These are phyloP conservation scores for Dovyalis caffra DNA, from an alignment of 345 rosid species.

Conservation along the genomic window DNA sequence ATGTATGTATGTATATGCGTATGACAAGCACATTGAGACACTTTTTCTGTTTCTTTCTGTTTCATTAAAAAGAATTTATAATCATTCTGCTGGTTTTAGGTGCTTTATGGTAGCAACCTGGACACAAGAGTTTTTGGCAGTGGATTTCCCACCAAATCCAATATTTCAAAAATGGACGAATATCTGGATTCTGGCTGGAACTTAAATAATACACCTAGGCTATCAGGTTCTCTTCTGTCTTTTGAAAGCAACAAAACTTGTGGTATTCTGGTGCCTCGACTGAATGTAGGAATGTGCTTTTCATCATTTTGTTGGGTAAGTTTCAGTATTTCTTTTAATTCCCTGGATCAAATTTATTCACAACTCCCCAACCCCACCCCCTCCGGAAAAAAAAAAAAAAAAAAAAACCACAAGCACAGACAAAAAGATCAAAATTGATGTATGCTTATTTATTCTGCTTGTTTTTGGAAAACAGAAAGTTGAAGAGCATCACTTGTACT, in stretches of 20 bases:
- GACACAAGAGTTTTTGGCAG: slow-evolving; percentile 53
- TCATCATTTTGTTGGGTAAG: slow-evolving; percentile 70
- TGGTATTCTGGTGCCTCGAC: slow-evolving; percentile 44
- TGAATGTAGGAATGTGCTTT: slow-evolving; percentile 70
- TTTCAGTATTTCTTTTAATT: slow-evolving; percentile 3
- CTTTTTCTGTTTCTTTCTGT: slow-evolving; percentile 2
- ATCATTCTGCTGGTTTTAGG: slow-evolving; percentile 36
- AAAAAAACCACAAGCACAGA: not conserved
- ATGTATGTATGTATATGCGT: too few relatives aligned
- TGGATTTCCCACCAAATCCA: slow-evolving; percentile 57
- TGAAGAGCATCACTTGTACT: slow-evolving; percentile 63
- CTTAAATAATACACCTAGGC: slow-evolving; percentile 56
- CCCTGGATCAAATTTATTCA: not conserved
- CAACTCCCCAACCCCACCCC: too few relatives aligned
- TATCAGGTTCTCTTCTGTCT: slow-evolving; percentile 66
- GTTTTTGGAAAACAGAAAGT: slow-evolving; percentile 50
- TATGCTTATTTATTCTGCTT: slow-evolving; percentile 3
- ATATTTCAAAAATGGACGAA: slow-evolving; percentile 19
- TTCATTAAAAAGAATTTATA: slow-evolving; percentile 3
- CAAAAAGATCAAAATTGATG: not conserved
- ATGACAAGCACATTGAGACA: slow-evolving; percentile 7
- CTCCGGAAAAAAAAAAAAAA: too few relatives aligned
- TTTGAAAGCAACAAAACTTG: slow-evolving; percentile 46
- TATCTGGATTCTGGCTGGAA: slow-evolving; percentile 65
- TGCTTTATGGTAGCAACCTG: slow-evolving; percentile 48